phyloP scores from a whole-genome alignment of 2,329 filamentous ascomycete species.

The Aureobasidium uvarum region DNA sequence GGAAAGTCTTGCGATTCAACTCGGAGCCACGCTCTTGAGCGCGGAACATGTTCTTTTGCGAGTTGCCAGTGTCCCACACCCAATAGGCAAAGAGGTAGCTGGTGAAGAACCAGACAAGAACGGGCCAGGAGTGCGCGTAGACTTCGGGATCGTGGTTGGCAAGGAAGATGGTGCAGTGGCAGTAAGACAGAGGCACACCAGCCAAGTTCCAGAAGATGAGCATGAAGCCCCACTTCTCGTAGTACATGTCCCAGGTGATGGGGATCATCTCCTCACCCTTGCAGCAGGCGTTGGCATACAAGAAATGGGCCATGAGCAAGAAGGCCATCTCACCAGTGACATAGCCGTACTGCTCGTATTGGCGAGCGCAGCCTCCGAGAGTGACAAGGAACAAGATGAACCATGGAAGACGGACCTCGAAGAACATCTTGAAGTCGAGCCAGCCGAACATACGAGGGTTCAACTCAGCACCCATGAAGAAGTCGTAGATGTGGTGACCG shows the following conservation, averaged over 20 bases:
- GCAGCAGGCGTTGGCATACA: conserved; percentile 88
- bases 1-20: conserved; percentile 74
- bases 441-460: conserved; percentile 75
- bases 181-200: conserved; percentile 86
- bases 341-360: conserved; percentile 82
- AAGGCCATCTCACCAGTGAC: conserved; percentile 82
- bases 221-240: conserved; percentile 97
- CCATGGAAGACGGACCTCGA: conserved; percentile 89
- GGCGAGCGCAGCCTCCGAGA: conserved; percentile 72
- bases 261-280: conserved; percentile 92
- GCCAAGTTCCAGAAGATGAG: conserved; percentile 97
- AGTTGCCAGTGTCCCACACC: conserved; percentile 64
- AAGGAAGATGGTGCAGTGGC: conserved; percentile 87
- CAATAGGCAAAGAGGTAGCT: conserved; percentile 27
- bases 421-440: conserved; percentile 93
- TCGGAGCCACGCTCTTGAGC: conserved; percentile 71
- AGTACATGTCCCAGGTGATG: conserved; percentile 94
- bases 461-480: conserved; percentile 86
- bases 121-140: conserved; percentile 72
- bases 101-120: conserved; percentile 24
- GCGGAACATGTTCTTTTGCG: conserved; percentile 91
- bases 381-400: conserved; percentile 81
- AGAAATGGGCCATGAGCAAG: conserved; percentile 82
- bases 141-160: conserved; percentile 76
- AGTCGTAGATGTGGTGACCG: conserved; percentile 75